A percentile compares a stretch with the other conserved stretches of the same genome.
phyloP scores from a whole-genome alignment of 2,329 filamentous ascomycete genomes.

The Phaeosphaeriaceae sp. region DNA sequence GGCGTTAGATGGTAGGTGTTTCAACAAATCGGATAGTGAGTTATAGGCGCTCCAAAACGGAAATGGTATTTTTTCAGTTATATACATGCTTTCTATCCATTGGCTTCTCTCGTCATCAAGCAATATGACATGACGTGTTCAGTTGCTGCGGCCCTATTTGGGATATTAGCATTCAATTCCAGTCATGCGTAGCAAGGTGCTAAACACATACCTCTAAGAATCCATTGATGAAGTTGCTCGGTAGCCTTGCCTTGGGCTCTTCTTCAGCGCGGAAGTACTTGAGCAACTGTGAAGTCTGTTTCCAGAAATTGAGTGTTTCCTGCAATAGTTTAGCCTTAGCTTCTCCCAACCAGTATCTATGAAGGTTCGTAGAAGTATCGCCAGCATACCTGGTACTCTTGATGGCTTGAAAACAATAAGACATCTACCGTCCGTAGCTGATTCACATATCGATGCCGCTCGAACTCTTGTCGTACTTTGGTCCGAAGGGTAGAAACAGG shows the following conservation, averaged over 20 bases:
- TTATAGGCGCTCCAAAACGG: slow-evolving; percentile 36
- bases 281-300: slow-evolving; percentile 93
- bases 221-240: slow-evolving; percentile 87
- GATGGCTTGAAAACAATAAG: slow-evolving; percentile 85
- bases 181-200: background rate
- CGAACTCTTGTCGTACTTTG: slow-evolving; percentile 95
- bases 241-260: slow-evolving; percentile 76
- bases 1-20: slow-evolving; percentile 35
- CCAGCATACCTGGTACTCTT: slow-evolving; percentile 82
- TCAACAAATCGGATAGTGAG: slow-evolving; percentile 5
- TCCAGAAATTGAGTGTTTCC: slow-evolving; percentile 99
- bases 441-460: slow-evolving; percentile 90
- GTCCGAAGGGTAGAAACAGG: slow-evolving; percentile 88
- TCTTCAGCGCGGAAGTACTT: slow-evolving; percentile 94
- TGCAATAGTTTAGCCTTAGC: slow-evolving; percentile 47
- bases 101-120: background rate
- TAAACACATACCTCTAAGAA: slow-evolving; percentile 81
- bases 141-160: slow-evolving; percentile 51
- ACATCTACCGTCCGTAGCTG: slow-evolving; percentile 89
- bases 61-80: slow-evolving; percentile 46
- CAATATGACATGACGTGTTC: slow-evolving; percentile 7
- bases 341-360: background rate
- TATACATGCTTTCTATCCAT: slow-evolving; percentile 36
- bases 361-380: background rate
- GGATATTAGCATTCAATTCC: slow-evolving; percentile 9